Evolutionary conservation across 2,329 filamentous ascomycete genomes (phyloP).

Genomic region (Dothidotthia symphoricarpi): DNA sequence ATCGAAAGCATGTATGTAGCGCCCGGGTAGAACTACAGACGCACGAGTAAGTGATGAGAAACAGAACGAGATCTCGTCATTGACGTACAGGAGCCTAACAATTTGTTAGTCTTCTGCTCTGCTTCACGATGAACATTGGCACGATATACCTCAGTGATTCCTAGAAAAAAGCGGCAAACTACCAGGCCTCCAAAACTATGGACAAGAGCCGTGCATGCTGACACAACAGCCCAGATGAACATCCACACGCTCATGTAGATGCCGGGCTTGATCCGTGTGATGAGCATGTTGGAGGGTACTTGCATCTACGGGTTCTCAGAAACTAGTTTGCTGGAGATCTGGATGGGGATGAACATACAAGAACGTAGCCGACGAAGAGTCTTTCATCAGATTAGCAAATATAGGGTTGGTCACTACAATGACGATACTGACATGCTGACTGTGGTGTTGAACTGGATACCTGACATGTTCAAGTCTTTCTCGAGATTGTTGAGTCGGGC

Average conservation of each 20-base stretch:
- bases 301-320: slow-evolving; percentile 12
- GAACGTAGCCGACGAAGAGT: slow-evolving; percentile 46
- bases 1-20: slow-evolving; percentile 62
- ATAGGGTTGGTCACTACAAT: background rate
- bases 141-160: slow-evolving; percentile 25
- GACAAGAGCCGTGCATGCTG: slow-evolving; percentile 34
- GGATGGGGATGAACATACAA: background rate
- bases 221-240: slow-evolving; percentile 39
- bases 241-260: slow-evolving; percentile 39
- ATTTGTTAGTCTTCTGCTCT: background rate
- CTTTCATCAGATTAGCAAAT: background rate
- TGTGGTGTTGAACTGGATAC: slow-evolving; percentile 39
- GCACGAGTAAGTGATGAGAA: too few species aligned
- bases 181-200: slow-evolving; percentile 37
- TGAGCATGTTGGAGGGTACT: slow-evolving; percentile 47
- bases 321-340: too few species aligned
- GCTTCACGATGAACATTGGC: background rate
- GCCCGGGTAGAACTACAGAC: slow-evolving; percentile 55
- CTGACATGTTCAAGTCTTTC: slow-evolving; percentile 45
- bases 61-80: background rate
- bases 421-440: slow-evolving; percentile 47
- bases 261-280: slow-evolving; percentile 35
- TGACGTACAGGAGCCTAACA: slow-evolving; percentile 7
- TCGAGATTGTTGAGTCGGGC: slow-evolving; percentile 64
- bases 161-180: slow-evolving; percentile 31